phyloP scores from a whole-genome alignment of 495 filamentous ascomycete species.

The Cenococcum geophilum region DNA sequence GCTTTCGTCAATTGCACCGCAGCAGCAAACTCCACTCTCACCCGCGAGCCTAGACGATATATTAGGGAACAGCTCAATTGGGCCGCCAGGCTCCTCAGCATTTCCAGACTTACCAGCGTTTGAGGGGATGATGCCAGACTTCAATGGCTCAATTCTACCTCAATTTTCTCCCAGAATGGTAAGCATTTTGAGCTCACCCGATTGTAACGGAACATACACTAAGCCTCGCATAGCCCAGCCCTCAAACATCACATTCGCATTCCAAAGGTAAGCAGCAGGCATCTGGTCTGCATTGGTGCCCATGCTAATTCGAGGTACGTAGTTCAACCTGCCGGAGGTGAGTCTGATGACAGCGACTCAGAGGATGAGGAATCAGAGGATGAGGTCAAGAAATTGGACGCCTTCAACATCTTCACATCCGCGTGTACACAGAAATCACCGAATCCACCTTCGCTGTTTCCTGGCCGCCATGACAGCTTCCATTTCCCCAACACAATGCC shows the following conservation, averaged over 20 bases:
- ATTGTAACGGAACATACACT: not conserved
- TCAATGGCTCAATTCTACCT: not conserved
- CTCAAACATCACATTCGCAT: not conserved
- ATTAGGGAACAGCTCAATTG: not conserved
- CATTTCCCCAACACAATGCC: conserved; percentile 1
- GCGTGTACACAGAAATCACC: not conserved
- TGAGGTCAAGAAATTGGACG: not conserved
- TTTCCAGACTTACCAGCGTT: conserved; percentile 2
- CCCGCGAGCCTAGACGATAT: conserved; percentile 2
- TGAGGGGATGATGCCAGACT: not conserved
- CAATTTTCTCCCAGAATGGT: not conserved
- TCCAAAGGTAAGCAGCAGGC: not conserved
- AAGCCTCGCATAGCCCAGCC: not conserved
- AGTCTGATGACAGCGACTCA: not conserved
- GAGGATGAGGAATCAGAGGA: not conserved
- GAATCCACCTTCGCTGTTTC: not conserved
- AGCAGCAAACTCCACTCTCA: conserved; percentile 5
- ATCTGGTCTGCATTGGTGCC: not conserved
- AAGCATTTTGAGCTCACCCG: not conserved
- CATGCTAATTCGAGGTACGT: not conserved
- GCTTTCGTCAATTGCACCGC: conserved; percentile 1
- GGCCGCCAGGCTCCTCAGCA: not conserved
- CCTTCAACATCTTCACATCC: not conserved
- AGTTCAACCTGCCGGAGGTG: not conserved
- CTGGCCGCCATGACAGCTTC: conserved; percentile 2